Evolutionary conservation across 768 basidiomycete species (phyloP), one percentile per base, ranked within the genome.

Genomic region (Leccinum subgranulosum): DNA sequence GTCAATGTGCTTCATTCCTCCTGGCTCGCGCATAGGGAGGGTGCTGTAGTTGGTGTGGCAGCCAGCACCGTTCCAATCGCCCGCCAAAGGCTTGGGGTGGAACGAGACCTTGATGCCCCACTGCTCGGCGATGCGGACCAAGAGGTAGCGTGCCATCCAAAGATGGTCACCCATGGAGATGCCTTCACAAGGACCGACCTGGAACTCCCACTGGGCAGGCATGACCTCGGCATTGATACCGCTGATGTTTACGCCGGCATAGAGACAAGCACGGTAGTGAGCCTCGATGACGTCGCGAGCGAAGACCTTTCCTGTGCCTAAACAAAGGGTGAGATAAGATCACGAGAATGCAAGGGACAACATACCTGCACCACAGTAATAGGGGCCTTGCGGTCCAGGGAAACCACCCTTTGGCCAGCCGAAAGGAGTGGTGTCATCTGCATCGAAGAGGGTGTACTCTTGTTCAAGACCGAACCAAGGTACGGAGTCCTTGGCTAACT

Each of bases 191-290:
- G 97, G 97, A 53, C 97, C 96, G 65, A 99, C 94, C 76, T 99
- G 97, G 90, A 96, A 99, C 79, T 99, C 97, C 97, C 97, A 99
- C 75, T 99, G 97, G 55, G 95, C 87, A 15, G 97, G 96, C 96
- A 98, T 98, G 60, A 98, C 96, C 77, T 98, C 97, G 59, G 96
- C 96, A 74, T 98, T 99, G 79, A 99, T 98, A 71, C 97, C 97
- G 64, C 92, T 94, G 78, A 98, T 98, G 80, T 94, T 94, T 77
- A 99, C 83, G 64, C 94, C 95, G 55, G 94, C 77, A 72, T 96
- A 95, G 54, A 96, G 84, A 74, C 95, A 97, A 57, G 92, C 92
- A 62, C 94, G 92, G 79, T 98, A 98, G 79, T 99, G 97, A 36
- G 97, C 97, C 79, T 99, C 97, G 69, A 99, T 90, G 69, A 98